Conservation (phyloP, 2,329 filamentous ascomycete genomes). For the Pseudogymnoascus sp. region DNA sequence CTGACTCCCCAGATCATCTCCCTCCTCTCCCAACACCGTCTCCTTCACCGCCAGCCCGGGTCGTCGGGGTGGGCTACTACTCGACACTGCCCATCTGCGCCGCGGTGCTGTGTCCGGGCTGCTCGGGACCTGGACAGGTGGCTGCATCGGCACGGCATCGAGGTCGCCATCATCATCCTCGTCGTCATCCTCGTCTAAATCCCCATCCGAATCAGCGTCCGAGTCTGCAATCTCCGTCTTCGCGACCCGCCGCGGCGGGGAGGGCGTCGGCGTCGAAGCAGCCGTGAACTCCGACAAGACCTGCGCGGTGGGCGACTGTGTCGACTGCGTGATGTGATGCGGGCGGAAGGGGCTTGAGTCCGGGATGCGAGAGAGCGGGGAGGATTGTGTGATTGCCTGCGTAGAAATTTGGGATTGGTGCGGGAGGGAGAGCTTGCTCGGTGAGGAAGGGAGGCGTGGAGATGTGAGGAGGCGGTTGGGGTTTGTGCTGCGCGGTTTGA, state of each 20-base stretch:
- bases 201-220: background rate
- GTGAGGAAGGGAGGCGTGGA: background rate
- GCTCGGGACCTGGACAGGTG: background rate
- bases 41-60: background rate
- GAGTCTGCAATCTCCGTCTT: constrained; percentile 1
- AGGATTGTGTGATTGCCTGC: background rate
- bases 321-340: background rate
- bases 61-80: background rate
- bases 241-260: background rate
- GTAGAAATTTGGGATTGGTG: background rate
- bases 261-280: background rate
- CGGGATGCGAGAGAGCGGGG: background rate
- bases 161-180: background rate
- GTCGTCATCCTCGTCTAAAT: background rate
- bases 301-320: background rate
- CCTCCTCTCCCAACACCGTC: background rate
- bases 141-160: background rate
- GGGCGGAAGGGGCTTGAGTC: background rate
- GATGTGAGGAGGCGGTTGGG: background rate
- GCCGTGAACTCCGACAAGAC: background rate
- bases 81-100: background rate
- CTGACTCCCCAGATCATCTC: background rate
- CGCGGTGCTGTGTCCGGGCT: background rate
- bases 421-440: background rate
- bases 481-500: background rate